Evolutionary conservation across 1,284 basidiomycete species (phyloP), one percentile per base, ranked within the genome.

Genomic region (Sparassis latifolia): DNA sequence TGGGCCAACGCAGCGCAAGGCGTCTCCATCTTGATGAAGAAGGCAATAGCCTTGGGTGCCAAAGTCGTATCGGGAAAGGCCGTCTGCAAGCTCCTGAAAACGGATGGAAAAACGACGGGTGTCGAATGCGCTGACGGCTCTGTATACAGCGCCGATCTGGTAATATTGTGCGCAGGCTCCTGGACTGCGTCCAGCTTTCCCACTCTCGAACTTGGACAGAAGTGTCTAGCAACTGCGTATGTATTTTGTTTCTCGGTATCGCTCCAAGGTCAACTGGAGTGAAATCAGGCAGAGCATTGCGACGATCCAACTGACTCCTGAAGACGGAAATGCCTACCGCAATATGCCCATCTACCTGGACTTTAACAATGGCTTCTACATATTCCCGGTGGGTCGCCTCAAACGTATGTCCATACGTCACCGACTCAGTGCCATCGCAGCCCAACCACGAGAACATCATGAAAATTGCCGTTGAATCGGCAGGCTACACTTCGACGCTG

Each of bases 181-280:
- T 93, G 93, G 94, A 91, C 92, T 0, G 79, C 85, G 2, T 85
- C 87, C 0, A 69, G 86, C 1, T 90, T 95, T 62, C 79, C 83
- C 5, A 75, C 76, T 39, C 66, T 86, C 10, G 65, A 69, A 20
- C 60, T 84, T 30, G 67, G 71, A n/a, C 61, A 67, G 7, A 69
- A 68, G 33, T 84, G 79, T 58, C 65, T 80, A 9, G 85, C 89
- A 2, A 89, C 84, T 31, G 89, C 88, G 86, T 89, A 59, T 62
- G 75, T 41, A 30, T 40, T 29, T 29, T 39, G 32, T 31, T 10
- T 20, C 33, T 5, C 28, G 33, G 9, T 7, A n/a, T 2, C 33
- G n/a, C 38, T 12, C 10, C 31, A 10, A 5, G 27, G 27, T 4
- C 28, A 33, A 42, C 42, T 28, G 29, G 32, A 12, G 28, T 31